phyloP scores from a whole-genome alignment of 1,139 yeast genomes.

The Geotrichum australiense region DNA sequence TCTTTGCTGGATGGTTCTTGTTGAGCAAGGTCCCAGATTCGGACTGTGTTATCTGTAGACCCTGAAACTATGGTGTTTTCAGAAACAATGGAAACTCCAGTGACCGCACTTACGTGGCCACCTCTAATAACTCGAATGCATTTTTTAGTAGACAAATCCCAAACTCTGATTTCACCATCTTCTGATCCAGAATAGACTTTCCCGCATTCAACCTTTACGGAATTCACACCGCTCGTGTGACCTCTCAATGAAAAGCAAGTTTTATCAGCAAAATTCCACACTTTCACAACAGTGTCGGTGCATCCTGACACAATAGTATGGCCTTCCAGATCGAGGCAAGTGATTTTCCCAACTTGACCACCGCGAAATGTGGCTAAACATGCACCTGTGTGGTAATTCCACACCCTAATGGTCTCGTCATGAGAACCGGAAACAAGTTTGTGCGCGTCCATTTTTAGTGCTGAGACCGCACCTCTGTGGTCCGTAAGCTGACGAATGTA shows the following conservation, averaged over 20 bases:
- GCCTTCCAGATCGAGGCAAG: conserved; percentile 59
- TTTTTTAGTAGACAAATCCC: conserved; percentile 79
- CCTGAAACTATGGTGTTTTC: conserved; percentile 64
- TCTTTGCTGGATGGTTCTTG: background rate
- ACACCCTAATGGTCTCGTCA: conserved; percentile 85
- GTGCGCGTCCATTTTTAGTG: conserved; percentile 77
- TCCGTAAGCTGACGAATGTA: conserved; percentile 72
- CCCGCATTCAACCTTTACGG: conserved; percentile 76
- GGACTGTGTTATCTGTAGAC: conserved; percentile 82
- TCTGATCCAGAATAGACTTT: conserved; percentile 85
- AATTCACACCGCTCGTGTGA: conserved; percentile 86
- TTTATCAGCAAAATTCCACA: conserved; percentile 95
- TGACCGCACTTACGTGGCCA: conserved; percentile 3
- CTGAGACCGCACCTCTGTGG: conserved; percentile 78
- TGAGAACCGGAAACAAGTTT: conserved; percentile 88
- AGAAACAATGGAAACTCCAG: conserved; percentile 8
- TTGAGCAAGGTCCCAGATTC: conserved; percentile 78
- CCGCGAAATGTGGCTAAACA: conserved; percentile 81
- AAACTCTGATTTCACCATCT: conserved; percentile 87
- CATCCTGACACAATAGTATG: conserved; percentile 88
- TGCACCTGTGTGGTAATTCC: conserved; percentile 94
- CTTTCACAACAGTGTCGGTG: conserved; percentile 85
- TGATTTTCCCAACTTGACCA: conserved; percentile 31
- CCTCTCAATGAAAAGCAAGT: conserved; percentile 91
- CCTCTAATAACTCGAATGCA: conserved; percentile 67